Evolutionary conservation across 495 filamentous ascomycete genomes (phyloP), one percentile per base, ranked within the genome.

Genomic region (Penicillium goetzii): DNA sequence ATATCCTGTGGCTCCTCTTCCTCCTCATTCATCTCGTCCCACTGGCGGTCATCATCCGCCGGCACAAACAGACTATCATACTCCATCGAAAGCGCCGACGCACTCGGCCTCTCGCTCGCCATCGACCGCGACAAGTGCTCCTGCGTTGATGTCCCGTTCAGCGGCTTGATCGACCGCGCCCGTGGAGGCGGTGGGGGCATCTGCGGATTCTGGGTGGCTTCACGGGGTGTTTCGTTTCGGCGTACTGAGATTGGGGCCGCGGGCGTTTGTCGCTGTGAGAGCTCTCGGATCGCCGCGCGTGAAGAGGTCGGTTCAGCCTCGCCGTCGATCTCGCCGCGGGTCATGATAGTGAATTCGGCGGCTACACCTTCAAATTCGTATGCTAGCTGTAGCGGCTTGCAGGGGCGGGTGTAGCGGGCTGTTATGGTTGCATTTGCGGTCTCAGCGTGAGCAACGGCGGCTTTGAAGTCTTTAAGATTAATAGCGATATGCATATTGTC

Each of bases 311-410:
- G 66, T 65, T 58, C 64, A 54, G 83, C 77, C 17, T 80, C 76
- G 34, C 76, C 78, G 33, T 81, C 79, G 63, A 84, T 84, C 60
- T 96, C 91, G n/a, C 93, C 92, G 33, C 90, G 86, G 11, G 95
- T 99, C 93, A 97, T 97, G 49, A 99, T 75, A 17, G 94, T 94
- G 70, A 96, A 97, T 58, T 97, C 91, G 62, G 89, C 90, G 51
- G 84, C 76, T 58, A 97, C 80, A 17, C 93, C 95, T 54, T 91
- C 86, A 33, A 83, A 76, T 9, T 81, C 80, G 72, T 98, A 98
- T 33, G 81, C 86, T 11, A 97, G 77, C 71, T 96, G 93, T 73
- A 99, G 84, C 3, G 95, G 95, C 30, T 87, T 87, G 40, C 86
- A 88, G 2, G 96, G 92, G 23, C 84, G 81, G 9, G 92, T 96